Evolutionary conservation across 2,329 filamentous ascomycete species (phyloP).

Genomic region (Trichoderma hamatum): DNA sequence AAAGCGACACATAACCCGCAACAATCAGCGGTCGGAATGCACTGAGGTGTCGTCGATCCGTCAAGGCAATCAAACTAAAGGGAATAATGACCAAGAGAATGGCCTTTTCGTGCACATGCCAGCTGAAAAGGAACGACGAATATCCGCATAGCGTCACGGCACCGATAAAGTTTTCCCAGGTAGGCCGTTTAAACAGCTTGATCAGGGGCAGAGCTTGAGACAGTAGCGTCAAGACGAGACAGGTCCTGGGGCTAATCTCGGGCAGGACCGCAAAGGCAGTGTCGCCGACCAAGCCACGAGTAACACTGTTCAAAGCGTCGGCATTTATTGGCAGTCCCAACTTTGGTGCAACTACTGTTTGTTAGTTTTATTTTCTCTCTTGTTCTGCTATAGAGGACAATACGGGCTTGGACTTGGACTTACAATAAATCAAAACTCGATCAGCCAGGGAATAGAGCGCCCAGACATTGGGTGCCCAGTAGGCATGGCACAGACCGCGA

Average conservation of each 20-base stretch:
- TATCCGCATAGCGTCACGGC: conserved; percentile 92
- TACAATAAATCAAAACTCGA: conserved; percentile 78
- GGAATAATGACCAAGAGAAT: conserved; percentile 92
- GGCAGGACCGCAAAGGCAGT: conserved; percentile 92
- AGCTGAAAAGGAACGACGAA: conserved; percentile 94
- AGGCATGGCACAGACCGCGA: conserved; percentile 90
- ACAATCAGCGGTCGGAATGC: conserved; percentile 92
- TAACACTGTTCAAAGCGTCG: conserved; percentile 83
- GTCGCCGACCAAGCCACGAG: conserved; percentile 88
- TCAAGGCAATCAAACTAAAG: conserved; percentile 88
- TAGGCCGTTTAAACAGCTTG: conserved; percentile 79
- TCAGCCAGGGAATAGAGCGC: conserved; percentile 94
- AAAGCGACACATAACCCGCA: conserved; percentile 91
- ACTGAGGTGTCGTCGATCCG: conserved; percentile 85
- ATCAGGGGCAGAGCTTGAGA: conserved; percentile 80
- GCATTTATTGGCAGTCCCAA: conserved; percentile 73
- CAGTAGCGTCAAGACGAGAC: conserved; percentile 79
- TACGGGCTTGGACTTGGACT: conserved; percentile 34
- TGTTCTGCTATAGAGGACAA: no score
- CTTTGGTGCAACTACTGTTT: conserved; percentile 71
- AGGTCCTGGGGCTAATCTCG: conserved; percentile 76
- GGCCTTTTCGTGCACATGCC: conserved; percentile 98
- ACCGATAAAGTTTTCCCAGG: conserved; percentile 87
- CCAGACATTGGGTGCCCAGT: conserved; percentile 98
- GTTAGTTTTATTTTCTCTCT: conserved; percentile 25